Evolutionary conservation across 768 basidiomycete species (phyloP).

Genomic region (Filobasidium floriforme): DNA sequence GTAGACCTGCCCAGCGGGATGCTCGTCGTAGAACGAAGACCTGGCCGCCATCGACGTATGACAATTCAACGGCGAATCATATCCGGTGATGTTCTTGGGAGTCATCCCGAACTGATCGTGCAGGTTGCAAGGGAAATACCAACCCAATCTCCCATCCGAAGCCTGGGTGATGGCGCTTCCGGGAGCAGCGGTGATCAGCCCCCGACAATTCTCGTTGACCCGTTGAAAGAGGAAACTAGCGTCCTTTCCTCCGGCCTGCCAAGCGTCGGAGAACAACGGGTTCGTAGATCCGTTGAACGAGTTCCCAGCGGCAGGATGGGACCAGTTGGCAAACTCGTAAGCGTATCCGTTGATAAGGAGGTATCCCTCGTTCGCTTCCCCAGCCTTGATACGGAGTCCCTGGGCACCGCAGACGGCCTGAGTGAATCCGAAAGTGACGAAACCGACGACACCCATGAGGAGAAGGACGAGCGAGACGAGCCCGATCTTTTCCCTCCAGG

Average conservation of each 20-base stretch:
- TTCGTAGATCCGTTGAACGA: slow-evolving; percentile 72
- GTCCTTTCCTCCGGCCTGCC: slow-evolving; percentile 76
- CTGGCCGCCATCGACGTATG: slow-evolving; percentile 59
- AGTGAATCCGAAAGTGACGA: slow-evolving; percentile 97
- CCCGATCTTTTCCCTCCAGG: slow-evolving; percentile 98
- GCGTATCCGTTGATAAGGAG: slow-evolving; percentile 90
- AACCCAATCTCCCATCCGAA: slow-evolving; percentile 54
- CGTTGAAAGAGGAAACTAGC: slow-evolving; percentile 93
- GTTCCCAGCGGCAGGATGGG: slow-evolving; percentile 63
- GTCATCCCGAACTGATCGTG: slow-evolving; percentile 62
- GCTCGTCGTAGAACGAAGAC: slow-evolving; percentile 50
- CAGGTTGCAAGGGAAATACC: slow-evolving; percentile 98
- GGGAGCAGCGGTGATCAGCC: slow-evolving; percentile 63
- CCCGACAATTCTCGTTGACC: slow-evolving; percentile 72
- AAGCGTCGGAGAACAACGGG: slow-evolving; percentile 69
- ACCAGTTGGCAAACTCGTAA: slow-evolving; percentile 82
- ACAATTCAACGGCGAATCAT: slow-evolving; percentile 61
- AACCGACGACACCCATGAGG: slow-evolving; percentile 93
- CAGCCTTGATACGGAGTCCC: slow-evolving; percentile 71
- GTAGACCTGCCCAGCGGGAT: slow-evolving; percentile 74
- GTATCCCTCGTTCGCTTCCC: slow-evolving; percentile 64
- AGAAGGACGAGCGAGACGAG: slow-evolving; percentile 66
- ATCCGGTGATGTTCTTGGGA: slow-evolving; percentile 61
- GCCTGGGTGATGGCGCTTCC: slow-evolving; percentile 66
- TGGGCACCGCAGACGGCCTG: slow-evolving; percentile 84